Conservation (phyloP, 1,284 basidiomycete genomes). For the Vanrija sp. region DNA sequence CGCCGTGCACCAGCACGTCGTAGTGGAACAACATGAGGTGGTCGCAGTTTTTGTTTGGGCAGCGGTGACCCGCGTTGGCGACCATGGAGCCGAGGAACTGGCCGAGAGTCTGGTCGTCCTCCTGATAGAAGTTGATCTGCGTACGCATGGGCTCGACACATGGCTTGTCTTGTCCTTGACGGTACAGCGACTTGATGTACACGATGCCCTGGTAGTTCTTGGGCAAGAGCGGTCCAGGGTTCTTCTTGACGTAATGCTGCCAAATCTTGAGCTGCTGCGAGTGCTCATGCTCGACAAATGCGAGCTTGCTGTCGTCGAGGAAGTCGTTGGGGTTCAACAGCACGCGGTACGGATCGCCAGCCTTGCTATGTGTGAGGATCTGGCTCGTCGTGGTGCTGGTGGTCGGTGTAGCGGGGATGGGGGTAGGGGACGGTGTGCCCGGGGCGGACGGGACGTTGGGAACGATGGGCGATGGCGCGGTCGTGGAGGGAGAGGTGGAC, state of each 20-base stretch:
- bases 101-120: conserved; percentile 86
- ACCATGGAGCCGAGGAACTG: conserved; percentile 78
- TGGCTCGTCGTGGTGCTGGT: conserved; percentile 7
- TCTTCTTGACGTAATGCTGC: conserved; percentile 84
- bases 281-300: conserved; percentile 69
- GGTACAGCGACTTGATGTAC: conserved; percentile 43
- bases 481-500: background rate
- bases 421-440: background rate
- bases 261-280: conserved; percentile 80
- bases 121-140: conserved; percentile 84
- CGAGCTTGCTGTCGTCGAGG: conserved; percentile 64
- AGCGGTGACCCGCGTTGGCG: conserved; percentile 65
- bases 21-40: conserved; percentile 79
- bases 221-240: conserved; percentile 76
- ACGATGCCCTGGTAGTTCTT: conserved; percentile 87
- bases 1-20: conserved; percentile 83
- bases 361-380: conserved; percentile 5
- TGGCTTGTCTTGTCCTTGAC: conserved; percentile 49
- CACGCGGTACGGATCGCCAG: conserved; percentile 38
- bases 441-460: background rate
- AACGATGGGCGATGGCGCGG: background rate
- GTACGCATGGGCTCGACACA: conserved; percentile 55
- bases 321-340: conserved; percentile 54
- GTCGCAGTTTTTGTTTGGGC: conserved; percentile 77
- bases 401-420: background rate